phyloP scores from a whole-genome alignment of 2,329 filamentous ascomycete species.

The Aspergillus tanneri region DNA sequence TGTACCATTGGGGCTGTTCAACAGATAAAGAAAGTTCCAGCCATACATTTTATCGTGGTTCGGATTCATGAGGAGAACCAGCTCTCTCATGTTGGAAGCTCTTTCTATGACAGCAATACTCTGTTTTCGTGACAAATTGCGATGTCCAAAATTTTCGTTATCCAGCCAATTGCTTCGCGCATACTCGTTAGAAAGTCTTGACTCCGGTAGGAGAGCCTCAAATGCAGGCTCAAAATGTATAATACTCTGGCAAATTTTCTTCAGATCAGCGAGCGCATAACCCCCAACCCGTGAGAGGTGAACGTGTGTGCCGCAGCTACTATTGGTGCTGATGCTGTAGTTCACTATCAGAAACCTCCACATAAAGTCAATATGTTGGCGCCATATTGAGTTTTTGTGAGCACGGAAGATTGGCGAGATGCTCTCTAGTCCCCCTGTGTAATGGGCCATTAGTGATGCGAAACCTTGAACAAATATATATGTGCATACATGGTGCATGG shows the following conservation, averaged over 20 bases:
- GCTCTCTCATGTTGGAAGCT: conserved; percentile 1
- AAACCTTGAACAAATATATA: not conserved
- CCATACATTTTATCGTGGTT: conserved; percentile 7
- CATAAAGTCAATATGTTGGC: conserved; percentile 2
- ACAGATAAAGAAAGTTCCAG: conserved; percentile 3
- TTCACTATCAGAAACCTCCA: not conserved
- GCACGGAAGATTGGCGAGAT: conserved; percentile 3
- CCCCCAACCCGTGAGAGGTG: conserved; percentile 2
- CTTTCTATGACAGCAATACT: conserved; percentile 2
- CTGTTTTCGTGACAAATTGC: conserved; percentile 5
- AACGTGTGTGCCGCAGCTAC: conserved; percentile 3
- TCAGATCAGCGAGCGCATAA: not conserved
- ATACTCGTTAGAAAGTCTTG: conserved; percentile 3
- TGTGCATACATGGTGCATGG: not conserved
- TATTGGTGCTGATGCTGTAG: not conserved
- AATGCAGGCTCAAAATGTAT: conserved; percentile 7
- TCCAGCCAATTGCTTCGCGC: conserved; percentile 5
- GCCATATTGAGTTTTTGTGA: not conserved
- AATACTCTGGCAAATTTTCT: conserved; percentile 3
- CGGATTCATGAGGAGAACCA: conserved; percentile 4
- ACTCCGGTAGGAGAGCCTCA: conserved; percentile 1
- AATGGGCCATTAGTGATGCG: not conserved
- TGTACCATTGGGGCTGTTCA: conserved; percentile 1
- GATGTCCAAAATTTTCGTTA: conserved; percentile 4
- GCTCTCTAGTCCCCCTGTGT: not conserved